A percentile compares a stretch with the other conserved stretches of the same genome.
Conservation (phyloP, 257 asterid genomes). For the Ballota nigra region DNA sequence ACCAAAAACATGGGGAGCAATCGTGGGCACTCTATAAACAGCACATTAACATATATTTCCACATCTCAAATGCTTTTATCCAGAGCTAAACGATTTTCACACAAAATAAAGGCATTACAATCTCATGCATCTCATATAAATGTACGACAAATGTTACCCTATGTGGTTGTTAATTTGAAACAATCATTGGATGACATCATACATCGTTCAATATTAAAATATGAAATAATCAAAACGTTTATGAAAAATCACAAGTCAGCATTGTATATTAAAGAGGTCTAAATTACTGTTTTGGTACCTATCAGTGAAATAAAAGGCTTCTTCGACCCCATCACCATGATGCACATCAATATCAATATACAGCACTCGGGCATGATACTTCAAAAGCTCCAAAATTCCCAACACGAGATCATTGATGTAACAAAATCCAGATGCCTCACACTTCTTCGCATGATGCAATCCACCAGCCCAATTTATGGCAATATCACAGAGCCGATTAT, state of each 20-base stretch:
- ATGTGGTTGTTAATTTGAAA: not conserved
- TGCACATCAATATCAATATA: slow-evolving; percentile 99
- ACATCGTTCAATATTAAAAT: not conserved
- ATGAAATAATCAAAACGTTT: not conserved
- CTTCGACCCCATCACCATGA: slow-evolving; percentile 99
- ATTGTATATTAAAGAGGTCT: not conserved
- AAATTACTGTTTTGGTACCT: slow-evolving; percentile 45
- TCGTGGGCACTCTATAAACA: not conserved
- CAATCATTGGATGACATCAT: not conserved
- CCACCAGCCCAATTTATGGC: slow-evolving; percentile 99
- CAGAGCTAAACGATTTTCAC: not conserved
- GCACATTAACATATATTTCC: slow-evolving; percentile 12
- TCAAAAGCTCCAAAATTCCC: slow-evolving; percentile 96
- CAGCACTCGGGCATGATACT: slow-evolving; percentile 91
- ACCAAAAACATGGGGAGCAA: not conserved
- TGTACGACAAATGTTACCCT: not conserved
- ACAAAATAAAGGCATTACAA: not conserved
- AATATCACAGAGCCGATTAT: slow-evolving; percentile 80
- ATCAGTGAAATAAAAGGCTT: slow-evolving; percentile 94
- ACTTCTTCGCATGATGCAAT: slow-evolving; percentile 98
- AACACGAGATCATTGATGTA: slow-evolving; percentile 92
- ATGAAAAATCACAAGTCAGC: not conserved
- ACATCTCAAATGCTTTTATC: not conserved
- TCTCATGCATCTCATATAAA: not conserved
- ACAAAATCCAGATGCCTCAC: slow-evolving; percentile 99